phyloP scores from a whole-genome alignment of 2,329 filamentous ascomycete genomes.

The Didymella exigua region DNA sequence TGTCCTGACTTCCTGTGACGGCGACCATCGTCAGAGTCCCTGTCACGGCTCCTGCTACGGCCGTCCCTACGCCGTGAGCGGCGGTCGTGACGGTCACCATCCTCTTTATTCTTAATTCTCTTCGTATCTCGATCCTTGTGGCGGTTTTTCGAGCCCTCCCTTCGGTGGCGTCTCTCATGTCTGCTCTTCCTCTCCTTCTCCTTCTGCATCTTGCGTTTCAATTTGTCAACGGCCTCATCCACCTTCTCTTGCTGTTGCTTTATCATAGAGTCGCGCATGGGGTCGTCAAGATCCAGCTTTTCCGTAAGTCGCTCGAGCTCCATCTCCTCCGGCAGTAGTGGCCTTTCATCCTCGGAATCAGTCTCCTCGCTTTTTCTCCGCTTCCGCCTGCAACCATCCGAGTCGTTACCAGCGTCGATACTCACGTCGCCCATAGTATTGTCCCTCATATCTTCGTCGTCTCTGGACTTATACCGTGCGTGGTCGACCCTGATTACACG shows the following conservation, averaged over 20 bases:
- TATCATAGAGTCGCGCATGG: slow-evolving; percentile 91
- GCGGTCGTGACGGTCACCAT: slow-evolving; percentile 15
- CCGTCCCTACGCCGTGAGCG: slow-evolving; percentile 20
- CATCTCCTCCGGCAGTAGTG: slow-evolving; percentile 77
- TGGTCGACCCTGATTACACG: slow-evolving; percentile 88
- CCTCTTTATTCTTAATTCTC: slow-evolving; percentile 28
- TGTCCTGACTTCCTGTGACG: slow-evolving; percentile 10
- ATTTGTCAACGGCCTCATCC: slow-evolving; percentile 67
- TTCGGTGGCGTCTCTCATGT: slow-evolving; percentile 32
- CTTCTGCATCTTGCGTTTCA: slow-evolving; percentile 55
- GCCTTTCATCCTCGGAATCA: slow-evolving; percentile 57
- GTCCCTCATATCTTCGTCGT: slow-evolving; percentile 71
- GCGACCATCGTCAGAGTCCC: slow-evolving; percentile 19
- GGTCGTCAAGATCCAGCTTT: slow-evolving; percentile 92
- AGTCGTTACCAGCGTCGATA: slow-evolving; percentile 40
- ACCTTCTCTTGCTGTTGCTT: slow-evolving; percentile 92
- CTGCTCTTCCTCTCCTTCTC: slow-evolving; percentile 53
- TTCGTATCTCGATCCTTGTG: slow-evolving; percentile 28
- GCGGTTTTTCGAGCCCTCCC: slow-evolving; percentile 33
- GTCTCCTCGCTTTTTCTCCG: slow-evolving; percentile 54
- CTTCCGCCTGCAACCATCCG: slow-evolving; percentile 56
- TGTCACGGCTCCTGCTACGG: slow-evolving; percentile 24
- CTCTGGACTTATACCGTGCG: slow-evolving; percentile 84
- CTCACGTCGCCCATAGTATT: slow-evolving; percentile 60
- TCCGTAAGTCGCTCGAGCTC: slow-evolving; percentile 77